phyloP scores from a whole-genome alignment of 768 basidiomycete genomes.

The Lactarius trivialis region DNA sequence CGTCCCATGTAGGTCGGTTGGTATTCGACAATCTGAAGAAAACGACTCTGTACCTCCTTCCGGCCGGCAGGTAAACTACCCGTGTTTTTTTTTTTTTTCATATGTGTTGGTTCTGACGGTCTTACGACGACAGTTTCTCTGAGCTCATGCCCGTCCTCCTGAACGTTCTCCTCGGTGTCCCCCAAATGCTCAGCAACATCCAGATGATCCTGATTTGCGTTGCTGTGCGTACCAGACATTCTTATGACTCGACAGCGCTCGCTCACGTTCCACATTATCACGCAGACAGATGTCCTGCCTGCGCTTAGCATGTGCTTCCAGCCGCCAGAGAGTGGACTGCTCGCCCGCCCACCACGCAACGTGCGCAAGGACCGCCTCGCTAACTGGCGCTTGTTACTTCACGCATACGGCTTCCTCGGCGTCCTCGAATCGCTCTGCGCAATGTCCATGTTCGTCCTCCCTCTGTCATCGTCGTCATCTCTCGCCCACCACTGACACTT shows the following conservation, averaged over 20 bases:
- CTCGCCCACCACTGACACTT: neutral
- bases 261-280: neutral
- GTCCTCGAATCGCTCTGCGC: constrained; percentile 42
- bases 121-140: constrained; percentile 37
- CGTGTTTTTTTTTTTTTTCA: neutral
- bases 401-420: constrained; percentile 55
- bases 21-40: constrained; percentile 62
- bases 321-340: constrained; percentile 53
- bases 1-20: constrained; percentile 35
- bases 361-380: constrained; percentile 50
- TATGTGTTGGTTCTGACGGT: neutral
- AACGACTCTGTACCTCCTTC: constrained; percentile 44
- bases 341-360: constrained; percentile 49
- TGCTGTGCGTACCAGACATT: constrained; percentile 21
- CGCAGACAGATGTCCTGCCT: constrained; percentile 46
- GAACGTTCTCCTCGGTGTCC: constrained; percentile 40
- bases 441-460: constrained; percentile 38
- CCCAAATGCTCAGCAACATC: constrained; percentile 37
- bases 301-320: constrained; percentile 51
- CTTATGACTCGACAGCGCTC: neutral
- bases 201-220: constrained; percentile 50
- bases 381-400: constrained; percentile 45
- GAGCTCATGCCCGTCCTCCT: constrained; percentile 56
- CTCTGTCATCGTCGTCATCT: constrained; percentile 1
- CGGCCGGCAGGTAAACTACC: constrained; percentile 40